A percentile compares a stretch with the other conserved stretches of the same genome.
These are phyloP conservation scores for Plenodomus lindquistii DNA, from an alignment of 2,329 filamentous ascomycete genomes.

Conservation along the genomic window DNA sequence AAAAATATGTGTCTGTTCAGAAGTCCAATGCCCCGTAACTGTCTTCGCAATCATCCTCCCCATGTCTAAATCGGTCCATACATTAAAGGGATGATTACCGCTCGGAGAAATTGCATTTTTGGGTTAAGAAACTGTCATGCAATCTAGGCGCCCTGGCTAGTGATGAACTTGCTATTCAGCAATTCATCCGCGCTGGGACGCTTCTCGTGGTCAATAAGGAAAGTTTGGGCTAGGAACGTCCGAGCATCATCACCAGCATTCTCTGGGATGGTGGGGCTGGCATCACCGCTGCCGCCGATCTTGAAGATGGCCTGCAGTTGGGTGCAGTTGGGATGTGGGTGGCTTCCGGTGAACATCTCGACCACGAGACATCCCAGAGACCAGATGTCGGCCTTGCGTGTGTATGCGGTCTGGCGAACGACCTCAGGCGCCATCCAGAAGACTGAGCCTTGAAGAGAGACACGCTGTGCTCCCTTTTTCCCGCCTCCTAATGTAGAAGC, in stretches of 20 bases:
- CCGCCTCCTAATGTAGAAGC: constrained; percentile 70
- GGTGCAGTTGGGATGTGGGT: constrained; percentile 95
- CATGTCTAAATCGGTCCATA: background rate
- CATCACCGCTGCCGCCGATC: constrained; percentile 81
- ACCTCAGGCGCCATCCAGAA: constrained; percentile 99
- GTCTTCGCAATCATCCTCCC: background rate
- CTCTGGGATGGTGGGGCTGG: constrained; percentile 85
- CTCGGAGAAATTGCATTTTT: too few relatives aligned
- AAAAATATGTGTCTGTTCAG: constrained; percentile 1
- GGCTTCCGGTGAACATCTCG: constrained; percentile 97
- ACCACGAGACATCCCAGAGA: constrained; percentile 94
- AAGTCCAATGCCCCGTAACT: background rate
- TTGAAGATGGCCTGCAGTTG: constrained; percentile 99
- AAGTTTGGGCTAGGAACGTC: constrained; percentile 83
- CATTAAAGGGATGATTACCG: constrained; percentile 9
- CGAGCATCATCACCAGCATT: constrained; percentile 82
- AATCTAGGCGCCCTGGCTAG: constrained; percentile 58
- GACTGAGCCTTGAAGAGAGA: constrained; percentile 91
- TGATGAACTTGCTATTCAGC: constrained; percentile 79
- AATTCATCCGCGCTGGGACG: constrained; percentile 90
- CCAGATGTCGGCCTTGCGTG: constrained; percentile 98
- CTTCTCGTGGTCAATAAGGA: constrained; percentile 93
- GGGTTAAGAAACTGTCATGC: background rate
- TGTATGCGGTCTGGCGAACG: constrained; percentile 96
- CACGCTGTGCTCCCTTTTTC: constrained; percentile 50